Conservation (phyloP, 495 filamentous ascomycete genomes). For the Hypomontagnella monticulosa region DNA sequence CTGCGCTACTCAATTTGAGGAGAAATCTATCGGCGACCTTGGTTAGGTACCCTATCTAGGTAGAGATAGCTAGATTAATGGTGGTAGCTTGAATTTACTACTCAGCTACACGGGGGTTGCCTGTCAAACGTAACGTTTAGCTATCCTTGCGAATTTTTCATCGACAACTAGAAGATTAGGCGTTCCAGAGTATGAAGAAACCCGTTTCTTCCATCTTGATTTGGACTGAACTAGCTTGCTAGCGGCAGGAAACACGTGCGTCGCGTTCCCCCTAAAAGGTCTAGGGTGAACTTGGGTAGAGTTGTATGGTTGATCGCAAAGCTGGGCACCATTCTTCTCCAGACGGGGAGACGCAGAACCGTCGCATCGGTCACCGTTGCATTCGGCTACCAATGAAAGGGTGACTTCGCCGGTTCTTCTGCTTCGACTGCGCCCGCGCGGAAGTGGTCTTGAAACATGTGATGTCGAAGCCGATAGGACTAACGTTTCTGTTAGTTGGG, state of each 20-base stretch:
- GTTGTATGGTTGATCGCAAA: conserved; percentile 24
- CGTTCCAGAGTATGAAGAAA: conserved; percentile 27
- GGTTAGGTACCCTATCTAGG: background rate
- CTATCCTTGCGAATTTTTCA: conserved; percentile 13
- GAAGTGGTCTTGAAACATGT: conserved; percentile 34
- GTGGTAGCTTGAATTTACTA: background rate
- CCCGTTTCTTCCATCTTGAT: conserved; percentile 27
- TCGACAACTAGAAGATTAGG: conserved; percentile 18
- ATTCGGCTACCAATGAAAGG: conserved; percentile 34
- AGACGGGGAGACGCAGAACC: conserved; percentile 32
- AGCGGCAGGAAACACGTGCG: conserved; percentile 37
- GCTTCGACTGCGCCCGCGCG: conserved; percentile 23
- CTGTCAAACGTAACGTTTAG: conserved; percentile 5
- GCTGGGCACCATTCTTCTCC: conserved; percentile 13
- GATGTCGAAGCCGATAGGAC: conserved; percentile 32
- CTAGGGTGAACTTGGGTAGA: background rate
- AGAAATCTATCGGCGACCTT: background rate
- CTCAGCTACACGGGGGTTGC: conserved; percentile 12
- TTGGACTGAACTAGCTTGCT: conserved; percentile 14
- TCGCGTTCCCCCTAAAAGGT: conserved; percentile 9
- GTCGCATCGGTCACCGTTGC: conserved; percentile 37
- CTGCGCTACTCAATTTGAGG: conserved; percentile 7
- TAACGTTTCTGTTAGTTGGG: conserved; percentile 1
- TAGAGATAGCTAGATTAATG: background rate
- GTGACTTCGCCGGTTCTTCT: conserved; percentile 21